phyloP scores from a whole-genome alignment of 2,329 filamentous ascomycete genomes.

The Lizonia empirigonia region DNA sequence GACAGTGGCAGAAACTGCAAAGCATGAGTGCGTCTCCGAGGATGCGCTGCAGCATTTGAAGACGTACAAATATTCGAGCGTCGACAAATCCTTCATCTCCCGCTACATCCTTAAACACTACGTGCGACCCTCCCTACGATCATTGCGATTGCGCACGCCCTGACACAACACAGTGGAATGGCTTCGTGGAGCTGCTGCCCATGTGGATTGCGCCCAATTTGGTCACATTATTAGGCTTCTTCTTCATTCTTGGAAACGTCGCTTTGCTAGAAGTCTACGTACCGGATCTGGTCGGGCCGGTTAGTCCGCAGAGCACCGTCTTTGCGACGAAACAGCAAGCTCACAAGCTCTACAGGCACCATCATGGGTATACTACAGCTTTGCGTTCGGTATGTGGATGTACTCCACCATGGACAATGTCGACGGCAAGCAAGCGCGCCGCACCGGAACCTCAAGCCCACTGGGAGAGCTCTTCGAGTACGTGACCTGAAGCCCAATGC shows the following conservation, averaged over 20 bases:
- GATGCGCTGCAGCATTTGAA: conserved; percentile 90
- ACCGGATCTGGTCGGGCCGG: conserved; percentile 88
- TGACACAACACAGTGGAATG: conserved; percentile 79
- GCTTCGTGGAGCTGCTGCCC: conserved; percentile 86
- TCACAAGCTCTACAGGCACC: conserved; percentile 65
- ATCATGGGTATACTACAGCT: conserved; percentile 93
- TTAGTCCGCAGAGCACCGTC: conserved; percentile 53
- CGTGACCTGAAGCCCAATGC: conserved; percentile 40
- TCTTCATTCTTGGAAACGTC: conserved; percentile 89
- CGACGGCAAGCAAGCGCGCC: conserved; percentile 94
- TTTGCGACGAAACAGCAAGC: background rate
- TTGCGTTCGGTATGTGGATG: conserved; percentile 95
- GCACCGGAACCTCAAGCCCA: conserved; percentile 92
- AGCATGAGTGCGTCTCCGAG: conserved; percentile 78
- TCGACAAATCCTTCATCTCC: conserved; percentile 94
- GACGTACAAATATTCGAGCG: conserved; percentile 95
- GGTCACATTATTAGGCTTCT: conserved; percentile 93
- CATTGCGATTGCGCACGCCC: conserved; percentile 16
- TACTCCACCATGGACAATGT: conserved; percentile 99
- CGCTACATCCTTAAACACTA: conserved; percentile 94
- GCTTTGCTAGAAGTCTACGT: conserved; percentile 75
- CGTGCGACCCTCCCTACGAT: conserved; percentile 61
- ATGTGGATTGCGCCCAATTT: conserved; percentile 98
- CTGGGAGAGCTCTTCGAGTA: conserved; percentile 94
- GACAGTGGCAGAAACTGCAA: conserved; percentile 59